A percentile compares a stretch with the other conserved stretches of the same genome.
phyloP scores from a whole-genome alignment of 164 flowering plant species.

The Akebia trifoliata region DNA sequence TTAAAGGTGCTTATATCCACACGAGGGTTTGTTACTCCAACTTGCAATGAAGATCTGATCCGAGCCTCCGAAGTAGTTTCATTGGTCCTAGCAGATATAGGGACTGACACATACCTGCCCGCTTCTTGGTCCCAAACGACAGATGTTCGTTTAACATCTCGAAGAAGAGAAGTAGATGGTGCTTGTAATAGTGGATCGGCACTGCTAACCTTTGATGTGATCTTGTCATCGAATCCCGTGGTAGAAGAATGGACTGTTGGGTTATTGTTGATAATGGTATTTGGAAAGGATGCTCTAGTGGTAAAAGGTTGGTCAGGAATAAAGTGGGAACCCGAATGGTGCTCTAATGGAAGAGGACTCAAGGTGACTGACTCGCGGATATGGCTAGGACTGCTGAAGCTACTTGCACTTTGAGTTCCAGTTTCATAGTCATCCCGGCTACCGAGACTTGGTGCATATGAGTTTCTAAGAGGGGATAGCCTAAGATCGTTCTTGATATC shows the following conservation, averaged over 20 bases:
- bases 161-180: slow-evolving; percentile 45
- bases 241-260: slow-evolving; percentile 26
- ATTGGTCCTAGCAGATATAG: slow-evolving; percentile 37
- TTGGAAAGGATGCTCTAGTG: slow-evolving; percentile 26
- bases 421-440: slow-evolving; percentile 82
- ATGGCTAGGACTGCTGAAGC: slow-evolving; percentile 88
- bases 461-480: slow-evolving; percentile 42
- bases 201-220: slow-evolving; percentile 34
- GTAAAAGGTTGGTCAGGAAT: slow-evolving; percentile 32
- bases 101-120: slow-evolving; percentile 81
- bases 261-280: slow-evolving; percentile 20
- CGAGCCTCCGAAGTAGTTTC: slow-evolving; percentile 43
- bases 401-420: slow-evolving; percentile 81
- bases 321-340: slow-evolving; percentile 26
- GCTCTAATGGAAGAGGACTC: slow-evolving; percentile 72
- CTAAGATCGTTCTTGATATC: slow-evolving; percentile 44
- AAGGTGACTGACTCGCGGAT: slow-evolving; percentile 64
- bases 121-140: slow-evolving; percentile 98
- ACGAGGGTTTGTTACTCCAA: slow-evolving; percentile 20
- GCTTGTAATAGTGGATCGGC: slow-evolving; percentile 46
- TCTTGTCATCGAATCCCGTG: slow-evolving; percentile 48
- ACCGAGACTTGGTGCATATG: slow-evolving; percentile 72
- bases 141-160: slow-evolving; percentile 75
- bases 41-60: slow-evolving; percentile 32
- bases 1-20: slow-evolving; percentile 28